Evolutionary conservation across 1,284 basidiomycete species (phyloP), one percentile per base, ranked within the genome.

Genomic region (Rhodotorula sp.): DNA sequence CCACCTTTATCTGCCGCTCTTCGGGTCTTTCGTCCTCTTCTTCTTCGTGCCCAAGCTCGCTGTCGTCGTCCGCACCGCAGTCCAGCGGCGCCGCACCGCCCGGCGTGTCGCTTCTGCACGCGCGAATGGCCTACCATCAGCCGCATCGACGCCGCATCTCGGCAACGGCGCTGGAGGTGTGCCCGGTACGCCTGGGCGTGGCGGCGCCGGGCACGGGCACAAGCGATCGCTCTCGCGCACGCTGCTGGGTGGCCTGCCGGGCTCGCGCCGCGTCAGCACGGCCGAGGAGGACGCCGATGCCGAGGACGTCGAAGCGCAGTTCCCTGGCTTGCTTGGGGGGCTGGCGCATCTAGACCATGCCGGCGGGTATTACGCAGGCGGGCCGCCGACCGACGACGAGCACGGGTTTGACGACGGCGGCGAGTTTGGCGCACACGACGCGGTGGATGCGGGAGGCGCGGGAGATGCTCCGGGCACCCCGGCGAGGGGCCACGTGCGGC

Each of bases 1-100:
- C 44, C 80, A 83, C 64, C 77, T 88, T 45, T 90, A 91, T 81
- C 75, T 86, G 64, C 73, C 88, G n/a, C 83, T 82, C 44, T 66
- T 84, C 41, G 50, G 80, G 4, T 77, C 80, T 65, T 78, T 84
- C 41, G 70, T 85, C 54, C 4, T 68, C 13, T 44, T 59, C 44
- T 62, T 77, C 46, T 23, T 74, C 41, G 34, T 71, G 13, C 77
- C 77, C 4, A 72, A 73, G 17, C 19, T 71, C 45, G 55, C 23
- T 16, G 45, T 46, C 44, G 41, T 52, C n/a, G 9, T 21, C 19
- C 45, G 52, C 27, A 23, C 46, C 1, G 67, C 50, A 4, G 14
- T 58, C 14, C 17, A 19, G 41, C 34, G 55, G 5, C 34, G 70
- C 0, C 41, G 49, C 19, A 34, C 53, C 8, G 45, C 49, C 9